Evolutionary conservation across 352 stramenopile species (phyloP), one percentile per base, ranked within the genome.

Genomic region (Saprolegnia diclina): DNA sequence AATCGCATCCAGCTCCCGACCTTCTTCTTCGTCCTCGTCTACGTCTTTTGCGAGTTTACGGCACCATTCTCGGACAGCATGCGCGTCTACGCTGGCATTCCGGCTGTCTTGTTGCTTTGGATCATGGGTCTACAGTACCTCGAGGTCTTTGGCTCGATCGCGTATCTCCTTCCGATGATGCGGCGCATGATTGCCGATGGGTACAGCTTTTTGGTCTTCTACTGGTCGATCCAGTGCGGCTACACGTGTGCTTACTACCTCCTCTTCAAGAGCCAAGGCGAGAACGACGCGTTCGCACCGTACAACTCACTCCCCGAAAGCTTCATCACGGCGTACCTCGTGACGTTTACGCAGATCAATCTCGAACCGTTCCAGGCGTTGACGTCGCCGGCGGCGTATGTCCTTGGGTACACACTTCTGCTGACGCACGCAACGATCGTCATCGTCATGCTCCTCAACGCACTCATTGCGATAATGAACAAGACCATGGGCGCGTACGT

Each of bases 161-260:
- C 21, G n/a, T 66, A 66, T 22, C n/a, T 66, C 18, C n/a, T 66
- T 0, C 59, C 59, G 40, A 66, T 66, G 59, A 66, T 66, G 59
- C 19, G 11, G 26, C 22, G 24, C 26, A 21, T 66, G 24, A 5
- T 66, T 19, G 5, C 62, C 16, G 59, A 66, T 53, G 59, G 62
- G 13, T 54, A 45, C 35, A 32, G 40, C n/a, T 66, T 66, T 32
- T 66, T 66, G 24, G 32, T 56, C 16, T 66, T 66, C 18, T 66
- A 53, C 32, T 22, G 7, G 4, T 14, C 40, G 24, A 56, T 66
- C 56, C 59, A 66, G 32, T 29, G 21, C 18, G 59, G 21, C 16
- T 66, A 53, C 13, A 40, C 32, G 9, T 53, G 62, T 29, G 40
- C 59, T 5, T 66, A 53, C 32, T 66, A 66, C 32, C 45, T 53